Conservation (phyloP, 2,329 filamentous ascomycete genomes). For the Cladosporium oxysporum region DNA sequence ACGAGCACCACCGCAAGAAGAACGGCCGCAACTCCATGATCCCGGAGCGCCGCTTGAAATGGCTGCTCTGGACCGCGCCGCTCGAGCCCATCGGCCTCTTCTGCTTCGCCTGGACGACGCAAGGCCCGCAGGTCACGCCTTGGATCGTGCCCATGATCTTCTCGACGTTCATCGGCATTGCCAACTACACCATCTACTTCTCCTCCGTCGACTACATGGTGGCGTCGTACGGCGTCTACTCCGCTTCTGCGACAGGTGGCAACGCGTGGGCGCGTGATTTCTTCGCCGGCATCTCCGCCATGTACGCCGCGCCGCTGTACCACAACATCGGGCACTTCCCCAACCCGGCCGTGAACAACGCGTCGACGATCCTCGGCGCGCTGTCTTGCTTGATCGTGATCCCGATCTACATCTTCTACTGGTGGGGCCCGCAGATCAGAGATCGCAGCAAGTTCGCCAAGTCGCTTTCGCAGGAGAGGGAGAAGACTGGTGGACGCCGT, state of each 20-base stretch:
- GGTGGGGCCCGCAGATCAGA: constrained; percentile 53
- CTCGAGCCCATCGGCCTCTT: constrained; percentile 55
- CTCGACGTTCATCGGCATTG: constrained; percentile 65
- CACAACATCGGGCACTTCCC: constrained; percentile 41
- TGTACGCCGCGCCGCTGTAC: constrained; percentile 63
- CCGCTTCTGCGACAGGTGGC: constrained; percentile 70
- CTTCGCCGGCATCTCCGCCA: constrained; percentile 67
- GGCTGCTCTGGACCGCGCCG: constrained; percentile 61
- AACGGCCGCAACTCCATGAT: constrained; percentile 53
- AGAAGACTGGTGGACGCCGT: constrained; percentile 28
- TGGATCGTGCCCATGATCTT: constrained; percentile 70
- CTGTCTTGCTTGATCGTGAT: constrained; percentile 53
- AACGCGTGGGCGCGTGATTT: constrained; percentile 73
- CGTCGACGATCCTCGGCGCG: constrained; percentile 54
- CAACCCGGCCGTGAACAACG: constrained; percentile 48
- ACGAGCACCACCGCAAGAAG: constrained; percentile 46
- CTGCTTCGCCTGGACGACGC: constrained; percentile 68
- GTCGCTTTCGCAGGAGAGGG: constrained; percentile 38
- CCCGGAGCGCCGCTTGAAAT: constrained; percentile 65
- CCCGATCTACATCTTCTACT: constrained; percentile 57
- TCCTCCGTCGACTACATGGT: constrained; percentile 75
- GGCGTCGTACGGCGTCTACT: constrained; percentile 68
- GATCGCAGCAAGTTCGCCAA: constrained; percentile 52
- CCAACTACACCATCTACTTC: constrained; percentile 73
- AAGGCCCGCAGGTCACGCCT: constrained; percentile 50